Percentiles rank a stretch among this genome's conserved stretches.
These are phyloP conservation scores for Hypoxylon rickii DNA, from an alignment of 495 filamentous ascomycete species.

Conservation along the genomic window DNA sequence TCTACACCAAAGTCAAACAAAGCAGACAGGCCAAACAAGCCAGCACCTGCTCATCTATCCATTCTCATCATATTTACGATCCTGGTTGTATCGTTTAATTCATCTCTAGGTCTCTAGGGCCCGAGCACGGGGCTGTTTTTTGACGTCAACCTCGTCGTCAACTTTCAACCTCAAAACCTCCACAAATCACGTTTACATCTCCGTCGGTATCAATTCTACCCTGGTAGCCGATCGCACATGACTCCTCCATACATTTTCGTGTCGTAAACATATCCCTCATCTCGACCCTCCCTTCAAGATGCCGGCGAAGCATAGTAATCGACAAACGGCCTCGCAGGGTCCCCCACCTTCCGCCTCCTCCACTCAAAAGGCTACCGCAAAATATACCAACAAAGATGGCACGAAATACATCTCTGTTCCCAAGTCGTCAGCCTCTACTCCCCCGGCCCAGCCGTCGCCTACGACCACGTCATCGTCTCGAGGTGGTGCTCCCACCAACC, in stretches of 20 bases:
- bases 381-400: constrained; percentile 69
- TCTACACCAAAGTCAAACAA: neutral
- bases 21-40: constrained; percentile 8
- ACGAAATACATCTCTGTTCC: constrained; percentile 70
- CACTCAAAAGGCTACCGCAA: constrained; percentile 53
- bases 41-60: constrained; percentile 2
- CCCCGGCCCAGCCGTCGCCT: constrained; percentile 56
- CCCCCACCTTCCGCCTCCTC: constrained; percentile 45
- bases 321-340: constrained; percentile 47
- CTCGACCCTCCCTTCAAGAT: constrained; percentile 44
- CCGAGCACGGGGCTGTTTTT: constrained; percentile 9
- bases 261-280: constrained; percentile 24
- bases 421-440: constrained; percentile 56
- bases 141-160: too few relatives aligned
- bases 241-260: constrained; percentile 33
- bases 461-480: constrained; percentile 42
- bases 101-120: neutral
- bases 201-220: too few relatives aligned
- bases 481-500: constrained; percentile 35
- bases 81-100: neutral
- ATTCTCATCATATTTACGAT: neutral
- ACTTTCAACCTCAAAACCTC: too few relatives aligned
- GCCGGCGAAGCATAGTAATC: constrained; percentile 53
- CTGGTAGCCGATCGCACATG: constrained; percentile 41
- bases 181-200: too few relatives aligned